Percentiles rank a stretch among this genome's conserved stretches.
Evolutionary conservation across 768 basidiomycete genomes (phyloP).

Genomic region (Pisolithus marmoratus): DNA sequence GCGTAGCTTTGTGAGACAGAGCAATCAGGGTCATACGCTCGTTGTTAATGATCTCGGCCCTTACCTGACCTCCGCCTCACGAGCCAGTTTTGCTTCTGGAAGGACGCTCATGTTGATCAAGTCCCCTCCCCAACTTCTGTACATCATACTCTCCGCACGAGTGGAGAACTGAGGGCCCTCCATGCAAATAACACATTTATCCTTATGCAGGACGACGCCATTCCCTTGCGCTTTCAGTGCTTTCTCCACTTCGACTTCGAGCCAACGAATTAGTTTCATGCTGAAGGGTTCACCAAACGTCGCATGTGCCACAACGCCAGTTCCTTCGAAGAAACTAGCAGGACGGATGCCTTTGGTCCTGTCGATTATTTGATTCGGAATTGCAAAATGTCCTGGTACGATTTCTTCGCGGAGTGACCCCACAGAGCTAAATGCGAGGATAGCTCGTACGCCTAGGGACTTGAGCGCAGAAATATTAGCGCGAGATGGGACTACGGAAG

Average conservation of each 20-base stretch:
- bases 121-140: slow-evolving; percentile 87
- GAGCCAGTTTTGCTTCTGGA: slow-evolving; percentile 94
- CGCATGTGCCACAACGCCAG: slow-evolving; percentile 82
- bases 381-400: slow-evolving; percentile 78
- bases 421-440: slow-evolving; percentile 94
- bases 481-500: slow-evolving; percentile 74
- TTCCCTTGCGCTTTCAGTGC: slow-evolving; percentile 56
- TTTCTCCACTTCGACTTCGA: slow-evolving; percentile 56
- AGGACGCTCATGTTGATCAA: slow-evolving; percentile 97
- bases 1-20: slow-evolving; percentile 60
- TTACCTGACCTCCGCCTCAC: slow-evolving; percentile 91
- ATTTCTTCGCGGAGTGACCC: slow-evolving; percentile 94
- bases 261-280: slow-evolving; percentile 53
- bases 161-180: slow-evolving; percentile 98
- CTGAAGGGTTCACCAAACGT: slow-evolving; percentile 94
- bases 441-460: slow-evolving; percentile 79
- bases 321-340: slow-evolving; percentile 80
- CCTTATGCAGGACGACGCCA: slow-evolving; percentile 67
- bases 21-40: not conserved
- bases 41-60: not conserved
- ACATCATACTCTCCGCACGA: slow-evolving; percentile 94
- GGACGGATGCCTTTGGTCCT: slow-evolving; percentile 92
- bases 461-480: slow-evolving; percentile 97
- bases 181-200: slow-evolving; percentile 91
- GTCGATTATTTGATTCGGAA: slow-evolving; percentile 93